Base-by-base conservation (phyloP, 305 asterid species). In the Rubia peregrina region DNA sequence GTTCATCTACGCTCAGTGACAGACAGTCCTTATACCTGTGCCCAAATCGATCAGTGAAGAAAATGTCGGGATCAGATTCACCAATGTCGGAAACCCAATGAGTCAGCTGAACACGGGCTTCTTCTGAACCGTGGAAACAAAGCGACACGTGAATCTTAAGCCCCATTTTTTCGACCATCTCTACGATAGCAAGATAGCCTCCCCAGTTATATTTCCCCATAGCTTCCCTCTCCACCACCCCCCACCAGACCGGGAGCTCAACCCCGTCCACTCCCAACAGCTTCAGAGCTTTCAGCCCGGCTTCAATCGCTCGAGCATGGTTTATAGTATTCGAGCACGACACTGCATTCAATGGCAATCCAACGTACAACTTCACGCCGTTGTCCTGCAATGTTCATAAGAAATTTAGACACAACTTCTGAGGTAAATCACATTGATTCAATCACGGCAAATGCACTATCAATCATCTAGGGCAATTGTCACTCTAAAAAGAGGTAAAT, bases 161-260 rank as follows among this genome's bases (percentile, higher is more conserved):
- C 64, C 82, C 96, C 80, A 81, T 48, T 13, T 79, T 80, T 30
- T 74, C 77, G 73, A 89, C 88, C 87, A 92, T 75, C 57, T 90
- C 90, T 42, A 81, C 87, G 7, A 89, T 51, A 19, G 86, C 85
- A 4, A 87, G 83, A 74, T 89, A 90, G 71, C 96, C 84, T 8
- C 78, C 72, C 98, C 98, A 92, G 46, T 92, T 72, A 64, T 90
- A 92, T 56, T 81, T 76, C 41, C 94, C 97, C 85, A 69, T 79
- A 36, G 83, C 80, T 57, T 89, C 89, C 33, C 78, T 87, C 83
- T 90, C 98, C 2, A 74, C 97, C 44, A 90, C 68, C 17, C 97
- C 98, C 98, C 98, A 90, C 96, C 96, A 92, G 17, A 92, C 43
- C 0, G 97, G 96, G 61, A 92, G 93, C 82, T 90, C 95, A 5